Evolutionary conservation across 2,329 filamentous ascomycete species (phyloP).

Genomic region (Apiospora hydei): DNA sequence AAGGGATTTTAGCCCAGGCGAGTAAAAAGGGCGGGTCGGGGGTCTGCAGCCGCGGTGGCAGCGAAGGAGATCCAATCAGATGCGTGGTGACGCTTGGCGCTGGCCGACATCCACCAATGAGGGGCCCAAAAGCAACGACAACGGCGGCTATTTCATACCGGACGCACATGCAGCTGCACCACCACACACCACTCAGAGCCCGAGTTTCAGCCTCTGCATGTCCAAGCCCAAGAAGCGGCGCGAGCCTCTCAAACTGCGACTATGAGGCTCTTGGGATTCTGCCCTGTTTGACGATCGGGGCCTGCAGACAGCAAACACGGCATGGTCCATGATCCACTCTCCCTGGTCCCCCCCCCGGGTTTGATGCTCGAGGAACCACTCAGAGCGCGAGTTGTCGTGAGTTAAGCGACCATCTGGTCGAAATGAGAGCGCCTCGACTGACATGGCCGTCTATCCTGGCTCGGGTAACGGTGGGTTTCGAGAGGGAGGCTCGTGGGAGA

Average conservation of each 20-base stretch:
- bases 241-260: not conserved
- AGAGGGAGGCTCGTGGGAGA: constrained; percentile 14
- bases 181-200: not conserved
- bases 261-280: not conserved
- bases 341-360: constrained; percentile 26
- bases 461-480: constrained; percentile 10
- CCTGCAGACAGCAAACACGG: constrained; percentile 2
- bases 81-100: constrained; percentile 12
- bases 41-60: constrained; percentile 2
- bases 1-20: not conserved
- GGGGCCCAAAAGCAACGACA: constrained; percentile 8
- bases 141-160: constrained; percentile 24
- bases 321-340: constrained; percentile 23
- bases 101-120: constrained; percentile 17
- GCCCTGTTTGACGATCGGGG: not conserved
- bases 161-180: not conserved
- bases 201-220: constrained; percentile 23
- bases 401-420: constrained; percentile 29
- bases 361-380: constrained; percentile 34
- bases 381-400: constrained; percentile 30
- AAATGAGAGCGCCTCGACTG: constrained; percentile 23
- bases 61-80: constrained; percentile 15
- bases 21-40: constrained; percentile 18
- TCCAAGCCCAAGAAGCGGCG: constrained; percentile 8
- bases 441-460: not conserved